phyloP scores from a whole-genome alignment of 2,329 filamentous ascomycete genomes.

The Biscogniauxia marginata region DNA sequence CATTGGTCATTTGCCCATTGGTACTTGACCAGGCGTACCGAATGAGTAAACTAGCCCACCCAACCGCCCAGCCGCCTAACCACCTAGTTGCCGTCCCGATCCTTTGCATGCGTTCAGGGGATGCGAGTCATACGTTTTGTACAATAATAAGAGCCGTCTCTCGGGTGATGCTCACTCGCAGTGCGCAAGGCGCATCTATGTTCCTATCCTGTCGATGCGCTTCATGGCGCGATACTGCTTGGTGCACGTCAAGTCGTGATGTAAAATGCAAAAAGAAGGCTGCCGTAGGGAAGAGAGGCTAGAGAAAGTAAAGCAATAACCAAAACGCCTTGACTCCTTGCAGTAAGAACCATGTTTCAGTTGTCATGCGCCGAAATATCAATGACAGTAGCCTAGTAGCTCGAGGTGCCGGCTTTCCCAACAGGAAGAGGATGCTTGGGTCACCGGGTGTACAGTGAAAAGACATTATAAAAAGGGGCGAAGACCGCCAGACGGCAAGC shows the following conservation, averaged over 20 bases:
- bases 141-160: conserved; percentile 24
- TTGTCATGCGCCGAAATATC: conserved; percentile 14
- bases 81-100: conserved; percentile 16
- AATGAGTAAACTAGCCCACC: conserved; percentile 16
- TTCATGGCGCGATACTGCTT: conserved; percentile 26
- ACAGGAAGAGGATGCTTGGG: conserved; percentile 15
- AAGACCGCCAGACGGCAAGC: conserved; percentile 1
- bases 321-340: conserved; percentile 27
- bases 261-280: conserved; percentile 8
- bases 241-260: conserved; percentile 14
- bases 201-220: conserved; percentile 29
- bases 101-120: conserved; percentile 18
- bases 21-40: conserved; percentile 9
- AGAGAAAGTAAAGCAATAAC: conserved; percentile 13
- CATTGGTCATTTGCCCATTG: conserved; percentile 8
- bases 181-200: conserved; percentile 28
- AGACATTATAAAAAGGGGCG: conserved; percentile 8
- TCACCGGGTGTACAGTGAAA: conserved; percentile 7
- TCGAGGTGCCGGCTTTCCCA: conserved; percentile 3
- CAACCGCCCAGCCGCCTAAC: conserved; percentile 3
- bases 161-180: conserved; percentile 23
- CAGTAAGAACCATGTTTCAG: conserved; percentile 21
- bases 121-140: conserved; percentile 29
- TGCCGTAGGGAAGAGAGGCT: conserved; percentile 17
- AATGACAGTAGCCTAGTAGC: conserved; percentile 2